phyloP scores from a whole-genome alignment of 2,329 filamentous ascomycete species.

The Orbilia oligospora region DNA sequence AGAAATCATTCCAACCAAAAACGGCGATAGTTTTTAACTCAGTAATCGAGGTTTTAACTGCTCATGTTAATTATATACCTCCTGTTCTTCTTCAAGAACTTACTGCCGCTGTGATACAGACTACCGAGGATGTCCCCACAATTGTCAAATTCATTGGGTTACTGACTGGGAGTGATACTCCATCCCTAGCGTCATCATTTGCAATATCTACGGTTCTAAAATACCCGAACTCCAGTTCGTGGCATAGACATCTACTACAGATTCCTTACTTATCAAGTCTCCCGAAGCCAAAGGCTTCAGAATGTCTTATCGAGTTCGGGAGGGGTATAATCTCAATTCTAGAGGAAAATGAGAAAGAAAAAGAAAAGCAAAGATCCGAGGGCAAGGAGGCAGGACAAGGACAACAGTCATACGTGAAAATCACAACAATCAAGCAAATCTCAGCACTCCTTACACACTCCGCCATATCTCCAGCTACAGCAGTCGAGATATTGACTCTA shows the following conservation, averaged over 20 bases:
- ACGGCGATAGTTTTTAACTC: background rate
- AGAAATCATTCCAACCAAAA: background rate
- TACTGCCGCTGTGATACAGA: background rate
- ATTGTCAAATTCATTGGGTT: background rate
- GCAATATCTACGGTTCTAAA: slow-evolving; percentile 4
- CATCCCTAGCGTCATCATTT: background rate
- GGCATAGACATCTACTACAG: slow-evolving; percentile 3
- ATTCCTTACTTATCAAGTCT: background rate
- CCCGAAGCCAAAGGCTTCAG: background rate
- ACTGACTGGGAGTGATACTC: background rate
- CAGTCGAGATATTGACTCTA: background rate
- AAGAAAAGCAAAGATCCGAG: too few relatives aligned
- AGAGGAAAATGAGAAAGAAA: slow-evolving; percentile 13
- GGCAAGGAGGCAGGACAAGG: background rate
- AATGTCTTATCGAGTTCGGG: background rate
- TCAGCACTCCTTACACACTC: background rate
- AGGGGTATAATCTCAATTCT: background rate
- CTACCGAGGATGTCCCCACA: background rate
- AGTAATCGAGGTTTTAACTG: background rate
- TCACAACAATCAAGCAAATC: slow-evolving; percentile 35
- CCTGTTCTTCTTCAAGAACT: background rate
- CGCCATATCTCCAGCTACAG: background rate
- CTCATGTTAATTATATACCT: background rate
- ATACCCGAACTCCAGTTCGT: slow-evolving; percentile 27
- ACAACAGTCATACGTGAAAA: slow-evolving; percentile 20